These are phyloP conservation scores for Pueraria montana DNA, from an alignment of 306 rosid species.

Conservation along the genomic window DNA sequence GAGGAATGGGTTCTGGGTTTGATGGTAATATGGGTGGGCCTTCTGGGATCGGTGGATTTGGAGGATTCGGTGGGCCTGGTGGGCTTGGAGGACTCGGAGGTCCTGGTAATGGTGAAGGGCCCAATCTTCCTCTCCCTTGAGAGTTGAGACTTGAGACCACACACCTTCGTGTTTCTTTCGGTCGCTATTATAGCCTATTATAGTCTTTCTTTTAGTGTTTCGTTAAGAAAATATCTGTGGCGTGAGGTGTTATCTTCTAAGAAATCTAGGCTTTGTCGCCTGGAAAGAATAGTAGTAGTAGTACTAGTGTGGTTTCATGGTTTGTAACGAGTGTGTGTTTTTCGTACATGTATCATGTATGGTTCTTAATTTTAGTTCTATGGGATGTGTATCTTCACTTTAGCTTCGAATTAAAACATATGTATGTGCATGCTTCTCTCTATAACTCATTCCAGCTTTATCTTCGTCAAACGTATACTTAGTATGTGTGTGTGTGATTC, in stretches of 20 bases:
- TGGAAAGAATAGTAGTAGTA: background rate
- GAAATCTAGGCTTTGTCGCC: background rate
- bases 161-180: background rate
- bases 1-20: conserved; percentile 55
- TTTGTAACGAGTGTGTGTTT: background rate
- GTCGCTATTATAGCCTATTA: background rate
- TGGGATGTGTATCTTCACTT: background rate
- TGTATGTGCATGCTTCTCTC: background rate
- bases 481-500: background rate
- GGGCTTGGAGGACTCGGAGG: conserved; percentile 50
- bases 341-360: background rate
- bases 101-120: background rate
- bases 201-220: background rate
- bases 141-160: conserved; percentile 44
- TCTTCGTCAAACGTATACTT: too few relatives aligned
- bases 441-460: background rate
- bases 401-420: background rate
- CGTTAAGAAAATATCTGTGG: background rate
- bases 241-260: background rate
- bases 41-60: conserved; percentile 31
- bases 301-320: background rate
- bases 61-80: conserved; percentile 46
- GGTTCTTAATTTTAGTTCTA: background rate
- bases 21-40: conserved; percentile 45
- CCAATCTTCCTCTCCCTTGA: conserved; percentile 67